Base-by-base conservation (phyloP, 2,329 filamentous ascomycete species). In the Aspergillus chevalieri region DNA sequence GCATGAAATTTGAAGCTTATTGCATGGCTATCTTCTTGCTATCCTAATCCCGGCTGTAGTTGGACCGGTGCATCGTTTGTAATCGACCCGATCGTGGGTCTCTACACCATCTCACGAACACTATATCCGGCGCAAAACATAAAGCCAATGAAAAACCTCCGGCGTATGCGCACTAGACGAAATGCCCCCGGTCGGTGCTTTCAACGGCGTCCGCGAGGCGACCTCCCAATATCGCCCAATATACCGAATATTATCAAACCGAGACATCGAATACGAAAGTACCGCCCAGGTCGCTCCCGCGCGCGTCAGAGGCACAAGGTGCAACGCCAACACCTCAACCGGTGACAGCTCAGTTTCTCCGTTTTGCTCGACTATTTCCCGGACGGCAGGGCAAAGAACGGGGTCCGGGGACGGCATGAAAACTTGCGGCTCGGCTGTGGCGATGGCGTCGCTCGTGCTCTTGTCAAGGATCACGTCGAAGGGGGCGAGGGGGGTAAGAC, bases 391-490 rank as follows among this genome's bases (percentile, higher is more conserved):
- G 28, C 63, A 67, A 5, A 57, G 22, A 7, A 19, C 28, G 4
- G 30, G 7, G 19, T 57, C 51, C 5, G 56, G 44, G 1, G 49
- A 44, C 6, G 46, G 42, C 4, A 48, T 39, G n/a, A 64, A 56
- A 3, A 44, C 50, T 10, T 24, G 58, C 24, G 50, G 52, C 39
- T 44, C 49, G 9, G 54, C 57, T 2, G 67, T 69, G 4, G 65
- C 61, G 42, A 69, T 67, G n/a, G 67, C 63, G 44, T 69, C 67
- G 51, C 63, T 66, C 1, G 67, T 69, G 47, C 66, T 68, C 50
- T 69, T 69, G 47, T 69, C 67, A 1, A 69, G 45, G 14, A 69
- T 55, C 28, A 65, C 58, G 19, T 68, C 64, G 38, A 69, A 66
- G 0, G 66, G 65, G 1, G 57, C 62, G 42, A 62, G 57, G 1